Conservation (phyloP, 2,329 filamentous ascomycete species). For the Trichophaea hybrida region DNA sequence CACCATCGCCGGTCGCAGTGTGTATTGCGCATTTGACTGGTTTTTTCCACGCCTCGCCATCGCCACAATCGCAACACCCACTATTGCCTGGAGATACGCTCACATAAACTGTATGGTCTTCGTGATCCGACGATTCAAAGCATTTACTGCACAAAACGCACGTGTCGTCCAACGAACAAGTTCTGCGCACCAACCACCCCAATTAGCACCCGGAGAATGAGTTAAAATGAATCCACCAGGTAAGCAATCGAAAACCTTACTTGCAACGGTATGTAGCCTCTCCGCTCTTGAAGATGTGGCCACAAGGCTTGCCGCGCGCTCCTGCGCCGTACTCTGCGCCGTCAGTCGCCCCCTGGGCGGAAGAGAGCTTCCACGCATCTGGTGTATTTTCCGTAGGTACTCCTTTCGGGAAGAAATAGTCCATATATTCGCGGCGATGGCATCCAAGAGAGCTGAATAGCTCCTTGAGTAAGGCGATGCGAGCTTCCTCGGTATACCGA, state of each 20-base stretch:
- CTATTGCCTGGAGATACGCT: constrained; percentile 79
- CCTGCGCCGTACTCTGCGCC: constrained; percentile 89
- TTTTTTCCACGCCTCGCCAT: constrained; percentile 81
- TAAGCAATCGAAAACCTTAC: constrained; percentile 19
- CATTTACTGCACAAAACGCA: constrained; percentile 89
- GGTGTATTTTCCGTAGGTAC: constrained; percentile 42
- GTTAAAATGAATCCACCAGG: neutral
- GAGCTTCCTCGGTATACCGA: constrained; percentile 59
- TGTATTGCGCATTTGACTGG: constrained; percentile 91
- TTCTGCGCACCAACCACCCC: constrained; percentile 32
- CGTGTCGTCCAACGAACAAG: constrained; percentile 86
- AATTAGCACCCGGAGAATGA: neutral
- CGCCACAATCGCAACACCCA: constrained; percentile 94
- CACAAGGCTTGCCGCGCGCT: constrained; percentile 82
- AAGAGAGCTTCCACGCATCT: constrained; percentile 55
- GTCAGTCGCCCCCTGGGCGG: constrained; percentile 82
- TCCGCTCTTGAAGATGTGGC: constrained; percentile 89
- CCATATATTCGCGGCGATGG: constrained; percentile 57
- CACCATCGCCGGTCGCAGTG: constrained; percentile 43
- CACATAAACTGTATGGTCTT: constrained; percentile 81
- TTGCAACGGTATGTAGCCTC: constrained; percentile 91
- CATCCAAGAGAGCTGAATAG: constrained; percentile 81
- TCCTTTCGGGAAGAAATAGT: constrained; percentile 68
- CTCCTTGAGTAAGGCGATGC: constrained; percentile 55
- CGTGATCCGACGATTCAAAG: constrained; percentile 90